Evolutionary conservation across 176 grass and related monocot species (phyloP).

Genomic region (Puccinellia tenuiflora): DNA sequence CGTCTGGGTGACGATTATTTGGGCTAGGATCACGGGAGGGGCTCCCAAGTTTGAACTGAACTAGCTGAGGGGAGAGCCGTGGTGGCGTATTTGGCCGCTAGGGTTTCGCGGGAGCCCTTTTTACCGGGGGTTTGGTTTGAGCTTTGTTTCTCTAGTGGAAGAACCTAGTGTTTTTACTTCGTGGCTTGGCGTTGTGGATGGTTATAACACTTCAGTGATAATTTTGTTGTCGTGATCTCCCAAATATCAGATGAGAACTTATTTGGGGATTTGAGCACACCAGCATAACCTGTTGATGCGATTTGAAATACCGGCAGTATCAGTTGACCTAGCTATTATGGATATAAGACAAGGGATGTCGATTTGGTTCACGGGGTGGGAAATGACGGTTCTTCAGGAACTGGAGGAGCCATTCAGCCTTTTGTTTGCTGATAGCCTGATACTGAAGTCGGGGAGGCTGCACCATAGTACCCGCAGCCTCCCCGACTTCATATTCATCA

Average conservation of each 20-base stretch:
- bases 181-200: neutral
- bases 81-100: conserved; percentile 16
- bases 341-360: neutral
- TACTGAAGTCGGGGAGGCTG: too few relatives aligned
- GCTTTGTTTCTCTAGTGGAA: neutral
- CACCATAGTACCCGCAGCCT: too few relatives aligned
- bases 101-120: conserved; percentile 33
- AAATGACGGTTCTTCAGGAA: neutral
- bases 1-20: neutral
- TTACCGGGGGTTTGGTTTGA: neutral
- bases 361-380: neutral
- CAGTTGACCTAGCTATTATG: conserved; percentile 1
- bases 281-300: neutral
- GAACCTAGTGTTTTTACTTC: neutral
- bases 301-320: conserved; percentile 7
- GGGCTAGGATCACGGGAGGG: neutral
- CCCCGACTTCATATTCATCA: too few relatives aligned
- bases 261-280: neutral
- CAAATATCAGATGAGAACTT: neutral
- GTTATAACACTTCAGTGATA: neutral
- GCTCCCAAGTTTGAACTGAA: neutral
- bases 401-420: neutral
- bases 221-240: neutral
- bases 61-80: neutral
- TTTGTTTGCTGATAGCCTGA: neutral